A percentile compares a stretch with the other conserved stretches of the same genome.
Conservation (phyloP, 2,329 filamentous ascomycete genomes). For the Colletotrichum salicis region DNA sequence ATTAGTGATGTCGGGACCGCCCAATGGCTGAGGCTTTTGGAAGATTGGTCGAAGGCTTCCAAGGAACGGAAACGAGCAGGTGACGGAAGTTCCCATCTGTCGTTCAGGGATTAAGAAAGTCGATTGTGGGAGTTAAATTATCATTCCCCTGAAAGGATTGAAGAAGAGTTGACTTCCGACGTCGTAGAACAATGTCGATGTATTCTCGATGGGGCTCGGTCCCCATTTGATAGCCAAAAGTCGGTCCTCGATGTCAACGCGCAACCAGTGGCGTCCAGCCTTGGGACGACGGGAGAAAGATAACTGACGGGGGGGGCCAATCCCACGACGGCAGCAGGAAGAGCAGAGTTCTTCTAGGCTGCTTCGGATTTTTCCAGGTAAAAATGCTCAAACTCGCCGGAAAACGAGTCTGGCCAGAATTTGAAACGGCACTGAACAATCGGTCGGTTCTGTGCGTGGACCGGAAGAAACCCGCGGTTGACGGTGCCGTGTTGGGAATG, state of each 20-base stretch:
- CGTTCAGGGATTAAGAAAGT: slow-evolving; percentile 1
- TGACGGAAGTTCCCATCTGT: slow-evolving; percentile 1
- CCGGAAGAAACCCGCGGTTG: slow-evolving; percentile 24
- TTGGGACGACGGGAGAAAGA: slow-evolving; percentile 3
- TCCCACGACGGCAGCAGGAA: not conserved
- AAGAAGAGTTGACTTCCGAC: not conserved
- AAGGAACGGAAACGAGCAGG: not conserved
- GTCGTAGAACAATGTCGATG: slow-evolving; percentile 20
- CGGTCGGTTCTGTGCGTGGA: slow-evolving; percentile 24
- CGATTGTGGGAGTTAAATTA: slow-evolving; percentile 17
- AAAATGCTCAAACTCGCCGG: not conserved
- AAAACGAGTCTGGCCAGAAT: slow-evolving; percentile 15
- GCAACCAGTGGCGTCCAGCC: slow-evolving; percentile 27
- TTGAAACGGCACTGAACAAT: slow-evolving; percentile 25
- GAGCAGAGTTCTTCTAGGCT: slow-evolving; percentile 16
- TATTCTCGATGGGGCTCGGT: slow-evolving; percentile 17
- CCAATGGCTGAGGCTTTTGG: slow-evolving; percentile 12
- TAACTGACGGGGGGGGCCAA: slow-evolving; percentile 3
- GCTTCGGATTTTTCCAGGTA: not conserved
- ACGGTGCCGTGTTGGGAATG: not conserved
- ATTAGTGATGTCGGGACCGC: slow-evolving; percentile 17
- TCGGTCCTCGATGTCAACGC: slow-evolving; percentile 27
- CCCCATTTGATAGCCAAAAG: slow-evolving; percentile 5
- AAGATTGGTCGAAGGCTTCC: slow-evolving; percentile 20
- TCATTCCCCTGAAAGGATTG: slow-evolving; percentile 1